These are phyloP conservation scores for Setaria viridis DNA, from an alignment of 202 grass and related monocot species.

Conservation along the genomic window DNA sequence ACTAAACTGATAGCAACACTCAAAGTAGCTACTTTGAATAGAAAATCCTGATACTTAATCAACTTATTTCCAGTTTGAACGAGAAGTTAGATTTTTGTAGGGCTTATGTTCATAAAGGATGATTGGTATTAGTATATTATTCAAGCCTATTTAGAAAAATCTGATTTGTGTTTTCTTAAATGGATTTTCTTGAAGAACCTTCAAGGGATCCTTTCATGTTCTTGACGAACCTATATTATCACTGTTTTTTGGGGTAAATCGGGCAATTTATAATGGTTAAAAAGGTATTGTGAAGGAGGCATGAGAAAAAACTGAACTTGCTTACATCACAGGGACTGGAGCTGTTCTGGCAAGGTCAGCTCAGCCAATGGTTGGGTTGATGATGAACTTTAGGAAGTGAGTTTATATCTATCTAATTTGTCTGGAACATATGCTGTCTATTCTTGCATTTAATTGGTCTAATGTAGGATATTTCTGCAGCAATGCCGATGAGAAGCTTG, in stretches of 20 bases:
- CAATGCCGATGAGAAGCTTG: conserved; percentile 95
- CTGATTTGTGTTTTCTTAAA: conserved; percentile 18
- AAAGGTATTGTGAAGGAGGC: not conserved
- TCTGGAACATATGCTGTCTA: conserved; percentile 33
- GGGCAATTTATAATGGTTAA: conserved; percentile 10
- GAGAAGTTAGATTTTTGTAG: conserved; percentile 10
- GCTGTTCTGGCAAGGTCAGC: conserved; percentile 98
- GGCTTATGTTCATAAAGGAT: not conserved
- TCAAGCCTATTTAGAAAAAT: conserved; percentile 4
- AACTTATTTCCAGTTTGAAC: conserved; percentile 26
- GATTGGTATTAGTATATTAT: not conserved
- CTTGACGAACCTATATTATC: not conserved
- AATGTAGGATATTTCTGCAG: conserved; percentile 59
- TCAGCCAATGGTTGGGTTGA: conserved; percentile 91
- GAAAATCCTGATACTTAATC: not conserved
- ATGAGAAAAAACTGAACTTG: conserved; percentile 30
- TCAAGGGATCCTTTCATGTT: not conserved
- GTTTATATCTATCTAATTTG: conserved; percentile 48
- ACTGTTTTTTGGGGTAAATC: not conserved
- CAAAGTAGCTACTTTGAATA: conserved; percentile 12
- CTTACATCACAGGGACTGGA: conserved; percentile 67
- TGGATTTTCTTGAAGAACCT: conserved; percentile 34
- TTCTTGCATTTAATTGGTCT: conserved; percentile 41
- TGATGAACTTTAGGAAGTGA: conserved; percentile 99
- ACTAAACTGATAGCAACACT: not conserved